phyloP scores from a whole-genome alignment of 2,329 filamentous ascomycete genomes.

The Microcyclosporella mali region DNA sequence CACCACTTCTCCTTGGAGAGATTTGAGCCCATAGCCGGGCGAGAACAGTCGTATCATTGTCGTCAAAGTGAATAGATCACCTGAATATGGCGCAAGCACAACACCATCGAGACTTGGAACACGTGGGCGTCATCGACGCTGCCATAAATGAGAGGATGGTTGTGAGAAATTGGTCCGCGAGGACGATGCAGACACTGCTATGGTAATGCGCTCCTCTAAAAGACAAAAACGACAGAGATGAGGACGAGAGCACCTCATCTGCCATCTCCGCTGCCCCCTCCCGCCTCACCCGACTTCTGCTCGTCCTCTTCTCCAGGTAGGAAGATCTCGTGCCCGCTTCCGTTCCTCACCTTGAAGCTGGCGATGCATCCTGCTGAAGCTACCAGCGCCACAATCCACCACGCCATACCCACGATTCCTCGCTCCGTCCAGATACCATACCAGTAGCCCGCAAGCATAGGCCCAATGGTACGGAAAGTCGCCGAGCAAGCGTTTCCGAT shows the following conservation, averaged over 20 bases:
- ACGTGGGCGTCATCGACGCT: too few relatives aligned
- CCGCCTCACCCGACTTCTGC: slow-evolving; percentile 23
- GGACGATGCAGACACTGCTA: too few relatives aligned
- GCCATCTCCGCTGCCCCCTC: slow-evolving; percentile 26
- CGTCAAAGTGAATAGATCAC: too few relatives aligned
- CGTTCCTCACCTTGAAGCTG: slow-evolving; percentile 58
- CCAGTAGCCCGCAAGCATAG: slow-evolving; percentile 49
- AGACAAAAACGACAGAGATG: too few relatives aligned
- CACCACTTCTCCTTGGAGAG: too few relatives aligned
- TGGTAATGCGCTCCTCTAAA: too few relatives aligned
- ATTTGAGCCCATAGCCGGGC: too few relatives aligned
- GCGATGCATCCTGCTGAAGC: slow-evolving; percentile 53
- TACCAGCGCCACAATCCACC: slow-evolving; percentile 53
- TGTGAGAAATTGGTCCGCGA: too few relatives aligned
- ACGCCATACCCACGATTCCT: slow-evolving; percentile 51
- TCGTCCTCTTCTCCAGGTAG: slow-evolving; percentile 43
- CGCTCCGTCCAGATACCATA: slow-evolving; percentile 48
- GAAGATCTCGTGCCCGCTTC: slow-evolving; percentile 55
- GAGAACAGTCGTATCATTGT: too few relatives aligned
- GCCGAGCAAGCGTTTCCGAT: slow-evolving; percentile 52
- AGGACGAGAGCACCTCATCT: slow-evolving; percentile 18
- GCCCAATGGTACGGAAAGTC: slow-evolving; percentile 51
- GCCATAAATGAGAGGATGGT: too few relatives aligned
- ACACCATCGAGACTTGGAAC: too few relatives aligned
- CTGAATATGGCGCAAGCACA: too few relatives aligned